Evolutionary conservation across 306 rosid species (phyloP).

Genomic region (Alnus glutinosa): DNA sequence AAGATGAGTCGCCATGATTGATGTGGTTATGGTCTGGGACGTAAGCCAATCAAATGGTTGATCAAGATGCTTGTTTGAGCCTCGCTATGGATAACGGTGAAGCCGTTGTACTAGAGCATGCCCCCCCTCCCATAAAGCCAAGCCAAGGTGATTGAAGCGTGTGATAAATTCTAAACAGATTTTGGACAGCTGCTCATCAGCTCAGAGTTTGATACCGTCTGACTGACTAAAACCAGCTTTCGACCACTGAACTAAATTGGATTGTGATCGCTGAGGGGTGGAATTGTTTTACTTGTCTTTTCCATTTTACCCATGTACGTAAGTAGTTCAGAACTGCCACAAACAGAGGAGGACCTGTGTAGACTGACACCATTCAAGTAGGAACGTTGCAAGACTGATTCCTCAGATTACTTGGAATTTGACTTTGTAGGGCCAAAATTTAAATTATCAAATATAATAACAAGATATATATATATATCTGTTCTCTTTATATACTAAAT

Average conservation of each 20-base stretch:
- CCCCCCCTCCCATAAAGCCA: too few species aligned
- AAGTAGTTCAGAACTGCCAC: constrained; percentile 35
- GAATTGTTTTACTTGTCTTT: constrained; percentile 37
- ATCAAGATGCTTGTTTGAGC: too few species aligned
- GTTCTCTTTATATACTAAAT: too few species aligned
- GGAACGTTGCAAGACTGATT: constrained; percentile 1
- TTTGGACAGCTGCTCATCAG: constrained; percentile 31
- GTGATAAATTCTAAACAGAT: background rate
- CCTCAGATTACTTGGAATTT: too few species aligned
- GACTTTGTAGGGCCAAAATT: too few species aligned
- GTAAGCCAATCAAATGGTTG: too few species aligned
- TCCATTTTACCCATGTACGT: constrained; percentile 32
- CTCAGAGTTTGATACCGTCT: constrained; percentile 23
- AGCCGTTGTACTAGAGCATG: background rate
- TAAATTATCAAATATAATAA: too few species aligned
- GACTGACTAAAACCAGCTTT: constrained; percentile 7
- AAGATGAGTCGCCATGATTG: too few species aligned
- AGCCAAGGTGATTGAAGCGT: background rate
- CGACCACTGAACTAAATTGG: constrained; percentile 52
- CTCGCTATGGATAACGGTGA: background rate
- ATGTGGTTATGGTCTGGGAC: too few species aligned
- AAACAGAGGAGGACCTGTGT: constrained; percentile 34
- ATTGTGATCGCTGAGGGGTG: constrained; percentile 31
- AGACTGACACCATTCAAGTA: constrained; percentile 51
- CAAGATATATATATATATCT: too few species aligned